Conservation (phyloP, 495 filamentous ascomycete genomes). For the Lasiosphaeriaceae sp. region DNA sequence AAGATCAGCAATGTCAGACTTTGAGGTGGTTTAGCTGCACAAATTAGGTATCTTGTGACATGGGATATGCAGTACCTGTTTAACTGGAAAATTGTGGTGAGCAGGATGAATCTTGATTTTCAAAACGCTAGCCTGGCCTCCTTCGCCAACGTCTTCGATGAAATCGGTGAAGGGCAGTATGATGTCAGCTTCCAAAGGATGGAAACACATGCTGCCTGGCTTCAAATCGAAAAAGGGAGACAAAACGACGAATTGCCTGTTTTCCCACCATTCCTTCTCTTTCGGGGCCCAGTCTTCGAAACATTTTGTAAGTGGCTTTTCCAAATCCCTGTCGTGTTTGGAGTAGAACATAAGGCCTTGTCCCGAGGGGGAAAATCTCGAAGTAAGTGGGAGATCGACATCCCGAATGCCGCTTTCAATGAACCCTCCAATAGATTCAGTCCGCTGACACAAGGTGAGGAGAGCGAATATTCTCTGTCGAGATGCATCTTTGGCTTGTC, state of each 20-base stretch:
- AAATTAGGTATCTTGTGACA: not conserved
- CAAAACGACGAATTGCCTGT: not conserved
- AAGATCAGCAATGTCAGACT: not conserved
- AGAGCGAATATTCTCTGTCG: not conserved
- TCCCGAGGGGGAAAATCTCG: not conserved
- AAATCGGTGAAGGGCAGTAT: not conserved
- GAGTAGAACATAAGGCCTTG: not conserved
- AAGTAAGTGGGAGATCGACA: not conserved
- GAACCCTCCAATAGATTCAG: not conserved
- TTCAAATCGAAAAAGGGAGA: slow-evolving; percentile 1
- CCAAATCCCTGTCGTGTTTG: too few species aligned
- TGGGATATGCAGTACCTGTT: not conserved
- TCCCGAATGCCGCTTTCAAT: not conserved
- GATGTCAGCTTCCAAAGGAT: not conserved
- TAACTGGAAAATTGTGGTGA: slow-evolving; percentile 1
- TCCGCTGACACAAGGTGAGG: not conserved
- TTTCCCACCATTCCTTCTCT: not conserved
- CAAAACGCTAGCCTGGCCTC: not conserved
- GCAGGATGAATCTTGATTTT: slow-evolving; percentile 3
- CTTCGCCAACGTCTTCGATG: not conserved
- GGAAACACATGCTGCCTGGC: not conserved
- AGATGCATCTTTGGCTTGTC: not conserved
- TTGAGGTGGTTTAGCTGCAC: not conserved
- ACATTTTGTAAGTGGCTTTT: too few species aligned
- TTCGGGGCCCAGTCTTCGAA: not conserved